phyloP scores from a whole-genome alignment of 208 protist species.

The Leishmania guyanensis region DNA sequence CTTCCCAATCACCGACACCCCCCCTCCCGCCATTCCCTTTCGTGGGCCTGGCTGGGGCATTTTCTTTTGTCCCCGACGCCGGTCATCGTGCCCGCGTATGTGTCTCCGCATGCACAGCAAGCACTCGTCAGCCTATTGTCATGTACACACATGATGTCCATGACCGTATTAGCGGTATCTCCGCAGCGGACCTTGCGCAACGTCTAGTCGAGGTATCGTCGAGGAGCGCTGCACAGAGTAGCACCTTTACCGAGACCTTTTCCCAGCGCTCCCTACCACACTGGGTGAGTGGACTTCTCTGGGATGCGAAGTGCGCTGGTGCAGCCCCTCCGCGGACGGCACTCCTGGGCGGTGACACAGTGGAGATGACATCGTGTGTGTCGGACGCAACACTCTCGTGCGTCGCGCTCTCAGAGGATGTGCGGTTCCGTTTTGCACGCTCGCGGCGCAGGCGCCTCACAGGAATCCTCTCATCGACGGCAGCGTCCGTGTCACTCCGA shows the following conservation, averaged over 20 bases:
- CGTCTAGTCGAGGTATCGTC: conserved; percentile 7
- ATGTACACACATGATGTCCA: conserved; percentile 6
- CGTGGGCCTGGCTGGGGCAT: background rate
- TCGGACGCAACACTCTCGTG: conserved; percentile 1
- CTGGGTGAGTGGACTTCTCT: conserved; percentile 4
- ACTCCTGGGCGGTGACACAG: conserved; percentile 18
- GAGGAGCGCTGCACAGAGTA: background rate
- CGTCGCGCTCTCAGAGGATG: conserved; percentile 16
- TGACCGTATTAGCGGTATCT: conserved; percentile 3
- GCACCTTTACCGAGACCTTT: too few relatives aligned
- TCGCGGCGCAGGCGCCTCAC: conserved; percentile 17
- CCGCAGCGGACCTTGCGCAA: conserved; percentile 10
- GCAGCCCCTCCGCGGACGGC: conserved; percentile 16
- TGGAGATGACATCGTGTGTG: background rate
- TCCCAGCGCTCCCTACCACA: background rate
- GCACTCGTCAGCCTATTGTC: background rate
- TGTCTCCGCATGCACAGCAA: background rate
- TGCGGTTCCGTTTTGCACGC: conserved; percentile 21
- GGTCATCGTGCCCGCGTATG: background rate
- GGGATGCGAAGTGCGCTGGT: conserved; percentile 15
- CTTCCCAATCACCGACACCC: background rate
- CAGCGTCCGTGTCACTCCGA: background rate
- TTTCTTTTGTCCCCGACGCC: background rate
- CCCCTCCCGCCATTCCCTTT: too few relatives aligned
- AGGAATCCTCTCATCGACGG: conserved; percentile 8